These are phyloP conservation scores for Xylaria sp. DNA, from an alignment of 2,329 filamentous ascomycete genomes.

Conservation along the genomic window DNA sequence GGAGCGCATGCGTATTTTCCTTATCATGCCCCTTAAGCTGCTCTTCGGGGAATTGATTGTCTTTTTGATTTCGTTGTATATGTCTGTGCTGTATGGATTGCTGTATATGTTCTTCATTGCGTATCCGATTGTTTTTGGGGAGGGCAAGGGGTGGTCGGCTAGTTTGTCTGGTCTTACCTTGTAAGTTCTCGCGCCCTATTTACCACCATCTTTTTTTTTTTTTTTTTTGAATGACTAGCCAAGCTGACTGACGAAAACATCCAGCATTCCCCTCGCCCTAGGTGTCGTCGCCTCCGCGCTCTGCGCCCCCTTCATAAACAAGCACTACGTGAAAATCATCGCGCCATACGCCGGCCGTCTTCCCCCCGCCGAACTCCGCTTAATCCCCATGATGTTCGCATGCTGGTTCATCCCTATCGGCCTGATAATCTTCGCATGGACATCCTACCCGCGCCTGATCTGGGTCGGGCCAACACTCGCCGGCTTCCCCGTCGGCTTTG, in stretches of 20 bases:
- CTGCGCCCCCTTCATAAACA: constrained; percentile 80
- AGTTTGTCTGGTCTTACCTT: constrained; percentile 86
- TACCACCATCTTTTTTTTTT: too few relatives aligned
- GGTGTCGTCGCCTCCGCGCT: constrained; percentile 76
- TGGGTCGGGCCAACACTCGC: constrained; percentile 80
- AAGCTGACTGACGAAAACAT: not conserved
- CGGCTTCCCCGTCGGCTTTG: constrained; percentile 78
- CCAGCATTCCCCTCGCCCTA: constrained; percentile 76
- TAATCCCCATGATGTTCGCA: constrained; percentile 84
- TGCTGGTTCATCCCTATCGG: constrained; percentile 77
- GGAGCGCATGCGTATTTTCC: constrained; percentile 78
- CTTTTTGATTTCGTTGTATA: constrained; percentile 84
- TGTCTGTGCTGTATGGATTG: constrained; percentile 81
- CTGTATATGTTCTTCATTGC: constrained; percentile 83
- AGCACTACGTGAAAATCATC: constrained; percentile 72
- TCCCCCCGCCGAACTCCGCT: constrained; percentile 79
- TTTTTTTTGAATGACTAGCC: too few relatives aligned
- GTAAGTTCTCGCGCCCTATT: constrained; percentile 30
- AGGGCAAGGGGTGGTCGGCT: constrained; percentile 81
- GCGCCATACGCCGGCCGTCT: constrained; percentile 44
- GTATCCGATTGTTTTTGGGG: constrained; percentile 77
- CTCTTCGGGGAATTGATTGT: constrained; percentile 88
- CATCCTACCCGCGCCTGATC: constrained; percentile 70
- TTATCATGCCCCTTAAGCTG: constrained; percentile 85
- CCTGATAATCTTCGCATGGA: constrained; percentile 70